Evolutionary conservation across 2,329 filamentous ascomycete genomes (phyloP), one percentile per base, ranked within the genome.

Genomic region (Hypoxylon sp.): DNA sequence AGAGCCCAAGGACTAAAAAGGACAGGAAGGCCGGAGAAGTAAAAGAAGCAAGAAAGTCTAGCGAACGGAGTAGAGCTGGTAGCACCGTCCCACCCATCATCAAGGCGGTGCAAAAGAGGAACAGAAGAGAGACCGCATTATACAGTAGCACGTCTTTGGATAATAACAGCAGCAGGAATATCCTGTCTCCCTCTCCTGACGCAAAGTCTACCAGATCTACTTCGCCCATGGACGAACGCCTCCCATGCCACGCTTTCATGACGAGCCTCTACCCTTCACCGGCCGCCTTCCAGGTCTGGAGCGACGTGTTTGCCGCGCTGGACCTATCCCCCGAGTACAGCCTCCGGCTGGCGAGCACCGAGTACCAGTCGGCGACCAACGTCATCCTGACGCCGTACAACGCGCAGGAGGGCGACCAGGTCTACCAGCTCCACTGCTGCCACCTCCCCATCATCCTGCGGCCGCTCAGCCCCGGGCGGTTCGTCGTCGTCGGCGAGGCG

Each of bases 381-480:
- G 10, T 58, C 8, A 15, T 58, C 11, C 5, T 57, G 10, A 23
- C 41, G 5, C 35, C 54, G 9, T 27, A 17, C 18, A 42, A 18
- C 13, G 11, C 48, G 20, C 6, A 26, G 27, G 37, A 24, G n/a
- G 48, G 48, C 17, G 54, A 57, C n/a, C 9, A 17, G 21, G 21
- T 57, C 24, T 57, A 51, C 42, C 48, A 49, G 23, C 41, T 57
- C 8, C 33, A 57, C 9, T 51, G 24, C 21, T 57, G 48, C 21
- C 24, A 51, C 20, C 47, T 57, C 17, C 48, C 54, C 9, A 21
- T 52, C 2, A 24, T 57, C 2, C 10, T 57, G 20, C 54, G 54
- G 15, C 27, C 9, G 45, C 18, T 4, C 20, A 42, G n/a, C 13
- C 29, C 10, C 24, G 33, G 18, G 5, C 2, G 18, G 29, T 20